A percentile compares a stretch with the other conserved stretches of the same genome.
Evolutionary conservation across 345 rosid species (phyloP).

Genomic region (Gossypium ekmanianum): DNA sequence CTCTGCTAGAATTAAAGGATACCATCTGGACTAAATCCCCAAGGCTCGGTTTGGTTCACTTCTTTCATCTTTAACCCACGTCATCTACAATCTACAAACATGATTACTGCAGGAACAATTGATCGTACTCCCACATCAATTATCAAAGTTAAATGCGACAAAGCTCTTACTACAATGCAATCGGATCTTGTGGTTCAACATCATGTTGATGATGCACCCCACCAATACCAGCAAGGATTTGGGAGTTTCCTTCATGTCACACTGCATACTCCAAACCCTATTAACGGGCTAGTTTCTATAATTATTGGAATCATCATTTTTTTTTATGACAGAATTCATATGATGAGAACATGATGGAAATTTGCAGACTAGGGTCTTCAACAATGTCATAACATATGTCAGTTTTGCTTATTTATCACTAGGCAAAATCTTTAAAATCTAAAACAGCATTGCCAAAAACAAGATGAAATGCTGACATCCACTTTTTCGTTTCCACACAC

Average conservation of each 20-base stretch:
- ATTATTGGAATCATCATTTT: background rate
- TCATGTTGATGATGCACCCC: background rate
- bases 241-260: background rate
- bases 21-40: too few relatives aligned
- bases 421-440: background rate
- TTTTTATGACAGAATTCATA: background rate
- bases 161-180: background rate
- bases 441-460: background rate
- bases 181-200: background rate
- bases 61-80: too few relatives aligned
- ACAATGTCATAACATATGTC: slow-evolving; percentile 12
- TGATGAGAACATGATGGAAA: background rate
- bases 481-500: background rate
- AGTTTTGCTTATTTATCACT: background rate
- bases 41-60: too few relatives aligned
- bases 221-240: background rate
- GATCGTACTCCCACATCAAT: too few relatives aligned
- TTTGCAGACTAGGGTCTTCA: slow-evolving; percentile 8
- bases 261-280: background rate
- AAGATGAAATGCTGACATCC: slow-evolving; percentile 1
- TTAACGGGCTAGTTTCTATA: background rate
- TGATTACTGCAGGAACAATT: too few relatives aligned
- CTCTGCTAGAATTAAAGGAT: too few relatives aligned
- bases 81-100: too few relatives aligned
- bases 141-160: background rate